Base-by-base conservation (phyloP, 2,329 filamentous ascomycete genomes). In the Penicillium sp. region DNA sequence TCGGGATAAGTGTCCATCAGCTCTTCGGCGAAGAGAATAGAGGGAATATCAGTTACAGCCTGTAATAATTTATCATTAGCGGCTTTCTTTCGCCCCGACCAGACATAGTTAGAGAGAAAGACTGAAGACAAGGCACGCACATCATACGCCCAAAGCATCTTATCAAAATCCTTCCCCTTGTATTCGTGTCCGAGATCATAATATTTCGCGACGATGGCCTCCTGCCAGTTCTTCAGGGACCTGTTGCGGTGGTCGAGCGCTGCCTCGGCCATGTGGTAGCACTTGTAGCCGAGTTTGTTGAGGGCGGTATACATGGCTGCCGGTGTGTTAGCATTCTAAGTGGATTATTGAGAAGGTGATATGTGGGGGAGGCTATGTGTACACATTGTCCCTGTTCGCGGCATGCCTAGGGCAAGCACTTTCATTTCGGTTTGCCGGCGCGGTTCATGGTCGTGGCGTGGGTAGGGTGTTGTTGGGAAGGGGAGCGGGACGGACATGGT, bases 1-100 rank as follows among this genome's bases (percentile, higher is more conserved):
- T 66, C 57, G 0, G 68, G 65, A 21, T 70, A 70, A 3, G 65
- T 65, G 21, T 65, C 61, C n/a, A 67, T 47, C 1, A 70, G 61
- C 19, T 69, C 68, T 1, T 66, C 59, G 17, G 55, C 49, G 51
- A 69, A 70, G 6, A 66, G 56, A 3, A 55, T 62, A 8, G 54
- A 56, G 1, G 68, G 68, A 6, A 61, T 49, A 35, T 66, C 66
- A 0, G 63, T 61, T 13, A 68, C 41, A 11, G 63, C 63, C 65
- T 67, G 21, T 23, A n/a, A 21, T 21, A 21, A 2, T 2, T 21
- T 21, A 21, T 21, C 21, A 21, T 21, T 2, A 21, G 21, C 21
- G 2, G 21, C 21, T 21, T 21, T 21, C 21, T 2, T 2, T 21
- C 21, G 21, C 2, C 2, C 21, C 21, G 21, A 21, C 21, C 21